Conservation (phyloP, 331 rosid species). For the Quercus tomentella region DNA sequence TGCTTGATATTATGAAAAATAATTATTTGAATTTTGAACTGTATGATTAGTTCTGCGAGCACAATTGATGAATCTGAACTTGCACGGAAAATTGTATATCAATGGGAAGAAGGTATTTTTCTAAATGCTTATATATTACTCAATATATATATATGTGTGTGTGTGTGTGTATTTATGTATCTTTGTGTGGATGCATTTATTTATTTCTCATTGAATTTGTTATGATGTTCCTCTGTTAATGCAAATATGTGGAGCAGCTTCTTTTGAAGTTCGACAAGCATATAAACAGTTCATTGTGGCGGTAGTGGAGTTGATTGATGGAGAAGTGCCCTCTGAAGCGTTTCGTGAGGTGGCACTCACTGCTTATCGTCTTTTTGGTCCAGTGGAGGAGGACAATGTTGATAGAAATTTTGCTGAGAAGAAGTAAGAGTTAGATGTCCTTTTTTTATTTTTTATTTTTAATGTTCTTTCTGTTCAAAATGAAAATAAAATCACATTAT, state of each 20-base stretch:
- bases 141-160: neutral
- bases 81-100: conserved; percentile 64
- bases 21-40: neutral
- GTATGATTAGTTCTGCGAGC: conserved; percentile 44
- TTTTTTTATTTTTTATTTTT: neutral
- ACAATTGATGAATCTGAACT: conserved; percentile 85
- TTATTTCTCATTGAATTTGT: neutral
- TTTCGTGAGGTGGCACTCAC: conserved; percentile 68
- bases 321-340: conserved; percentile 86
- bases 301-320: conserved; percentile 73
- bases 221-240: neutral
- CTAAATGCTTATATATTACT: conserved; percentile 1
- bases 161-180: no score
- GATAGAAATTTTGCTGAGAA: conserved; percentile 35
- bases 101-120: conserved; percentile 84
- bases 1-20: neutral
- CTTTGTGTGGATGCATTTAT: no score
- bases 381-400: conserved; percentile 42
- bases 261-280: conserved; percentile 72
- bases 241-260: conserved; percentile 63
- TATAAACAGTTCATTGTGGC: conserved; percentile 83
- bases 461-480: neutral
- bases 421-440: conserved; percentile 41
- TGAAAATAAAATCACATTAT: neutral
- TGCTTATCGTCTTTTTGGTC: conserved; percentile 46